These are phyloP conservation scores for Kurtzmaniella quercitrusa DNA, from an alignment of 1,139 yeast species.

Conservation along the genomic window DNA sequence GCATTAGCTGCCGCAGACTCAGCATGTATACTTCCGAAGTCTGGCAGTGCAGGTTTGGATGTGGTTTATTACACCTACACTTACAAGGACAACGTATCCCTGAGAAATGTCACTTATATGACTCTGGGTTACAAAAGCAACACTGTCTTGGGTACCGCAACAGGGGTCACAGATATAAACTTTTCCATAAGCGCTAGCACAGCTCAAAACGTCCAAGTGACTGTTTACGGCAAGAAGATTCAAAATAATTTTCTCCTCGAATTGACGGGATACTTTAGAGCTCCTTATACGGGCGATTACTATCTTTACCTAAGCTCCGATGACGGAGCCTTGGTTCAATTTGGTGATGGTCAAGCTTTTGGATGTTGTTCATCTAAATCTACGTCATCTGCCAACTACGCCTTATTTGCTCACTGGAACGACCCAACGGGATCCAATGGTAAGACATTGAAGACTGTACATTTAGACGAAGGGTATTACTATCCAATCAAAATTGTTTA, in stretches of 20 bases:
- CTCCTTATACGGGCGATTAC: conserved; percentile 19
- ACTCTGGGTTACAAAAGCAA: not conserved
- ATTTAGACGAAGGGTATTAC: not conserved
- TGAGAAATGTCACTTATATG: not conserved
- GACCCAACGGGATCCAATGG: not conserved
- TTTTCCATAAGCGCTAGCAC: not conserved
- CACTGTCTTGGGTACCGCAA: not conserved
- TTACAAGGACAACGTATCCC: not conserved
- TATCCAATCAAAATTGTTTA: conserved; percentile 5
- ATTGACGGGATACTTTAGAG: conserved; percentile 20
- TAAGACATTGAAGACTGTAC: not conserved
- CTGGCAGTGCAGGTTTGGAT: not conserved
- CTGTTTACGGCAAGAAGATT: not conserved
- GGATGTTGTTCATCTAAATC: conserved; percentile 18
- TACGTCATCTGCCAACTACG: conserved; percentile 6
- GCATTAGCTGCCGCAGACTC: not conserved
- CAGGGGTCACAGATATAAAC: not conserved
- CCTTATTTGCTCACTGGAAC: conserved; percentile 12
- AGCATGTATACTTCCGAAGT: not conserved
- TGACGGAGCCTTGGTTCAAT: conserved; percentile 19
- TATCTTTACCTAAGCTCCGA: conserved; percentile 15
- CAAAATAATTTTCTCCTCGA: conserved; percentile 16
- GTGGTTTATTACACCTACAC: not conserved
- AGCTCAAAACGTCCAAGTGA: too few relatives aligned
- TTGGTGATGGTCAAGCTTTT: conserved; percentile 20